Conservation (phyloP, 495 filamentous ascomycete species). For the Tetracladium marchalianum region DNA sequence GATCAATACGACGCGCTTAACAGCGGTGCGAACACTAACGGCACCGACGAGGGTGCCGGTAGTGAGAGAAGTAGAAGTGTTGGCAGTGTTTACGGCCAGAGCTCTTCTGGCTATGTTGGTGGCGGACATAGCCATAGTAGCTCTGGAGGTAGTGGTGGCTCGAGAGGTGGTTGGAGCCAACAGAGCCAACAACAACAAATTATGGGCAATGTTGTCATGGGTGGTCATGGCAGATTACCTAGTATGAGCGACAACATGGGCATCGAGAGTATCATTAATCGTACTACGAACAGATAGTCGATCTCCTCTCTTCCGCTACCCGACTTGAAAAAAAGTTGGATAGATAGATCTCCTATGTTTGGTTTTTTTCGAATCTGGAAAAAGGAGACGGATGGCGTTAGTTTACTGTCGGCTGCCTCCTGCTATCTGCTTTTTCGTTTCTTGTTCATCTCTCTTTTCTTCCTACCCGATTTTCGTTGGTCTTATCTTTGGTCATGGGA, state of each 20-base stretch:
- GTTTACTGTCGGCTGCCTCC: too few species aligned
- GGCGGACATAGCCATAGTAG: constrained; percentile 12
- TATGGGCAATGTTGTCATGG: constrained; percentile 6
- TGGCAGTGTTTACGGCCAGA: not conserved
- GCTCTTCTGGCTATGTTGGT: not conserved
- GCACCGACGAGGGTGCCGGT: constrained; percentile 1
- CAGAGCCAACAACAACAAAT: constrained; percentile 23
- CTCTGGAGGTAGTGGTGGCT: constrained; percentile 22
- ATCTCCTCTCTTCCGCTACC: not conserved
- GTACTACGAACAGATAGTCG: constrained; percentile 19
- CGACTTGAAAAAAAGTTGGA: too few species aligned
- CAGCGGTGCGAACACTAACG: not conserved
- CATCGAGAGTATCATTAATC: constrained; percentile 44
- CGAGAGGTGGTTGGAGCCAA: constrained; percentile 8
- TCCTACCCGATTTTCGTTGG: too few species aligned
- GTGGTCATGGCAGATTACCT: constrained; percentile 27
- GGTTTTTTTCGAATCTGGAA: too few species aligned
- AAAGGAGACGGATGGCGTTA: too few species aligned
- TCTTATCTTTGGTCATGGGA: too few species aligned
- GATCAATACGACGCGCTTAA: constrained; percentile 12
- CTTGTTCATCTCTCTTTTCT: too few species aligned
- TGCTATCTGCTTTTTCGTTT: too few species aligned
- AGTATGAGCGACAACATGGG: constrained; percentile 40
- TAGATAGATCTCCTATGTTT: too few species aligned
- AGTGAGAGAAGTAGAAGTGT: constrained; percentile 2